Evolutionary conservation across 2,329 filamentous ascomycete genomes (phyloP).

Genomic region (Talaromyces sp.): DNA sequence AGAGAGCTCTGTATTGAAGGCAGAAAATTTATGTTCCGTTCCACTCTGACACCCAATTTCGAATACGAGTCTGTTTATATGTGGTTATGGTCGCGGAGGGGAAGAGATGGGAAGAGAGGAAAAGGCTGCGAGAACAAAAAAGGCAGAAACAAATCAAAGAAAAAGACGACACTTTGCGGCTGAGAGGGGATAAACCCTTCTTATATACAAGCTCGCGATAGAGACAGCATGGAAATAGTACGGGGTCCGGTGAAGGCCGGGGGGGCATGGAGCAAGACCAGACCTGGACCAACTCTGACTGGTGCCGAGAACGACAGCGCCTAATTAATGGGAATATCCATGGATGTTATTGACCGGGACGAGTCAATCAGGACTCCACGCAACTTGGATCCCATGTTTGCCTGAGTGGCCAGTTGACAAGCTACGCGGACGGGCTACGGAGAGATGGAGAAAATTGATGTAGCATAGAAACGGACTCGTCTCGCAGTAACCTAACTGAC

Average conservation of each 20-base stretch:
- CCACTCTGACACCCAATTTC: background rate
- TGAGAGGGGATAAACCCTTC: background rate
- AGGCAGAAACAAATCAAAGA: background rate
- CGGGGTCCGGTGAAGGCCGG: background rate
- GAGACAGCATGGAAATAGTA: background rate
- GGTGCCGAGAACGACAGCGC: background rate
- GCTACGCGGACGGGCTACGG: background rate
- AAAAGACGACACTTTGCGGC: background rate
- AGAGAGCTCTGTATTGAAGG: background rate
- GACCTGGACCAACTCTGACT: background rate
- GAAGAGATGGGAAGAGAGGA: background rate
- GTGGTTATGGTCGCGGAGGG: background rate
- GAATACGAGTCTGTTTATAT: background rate
- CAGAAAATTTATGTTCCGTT: background rate
- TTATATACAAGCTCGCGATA: background rate
- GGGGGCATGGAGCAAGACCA: background rate
- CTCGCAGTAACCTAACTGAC: background rate
- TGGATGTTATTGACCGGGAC: background rate
- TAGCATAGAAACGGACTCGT: background rate
- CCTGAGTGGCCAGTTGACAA: background rate
- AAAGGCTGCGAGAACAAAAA: background rate
- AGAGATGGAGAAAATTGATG: constrained; percentile 3
- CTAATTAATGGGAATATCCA: background rate
- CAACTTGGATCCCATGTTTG: background rate
- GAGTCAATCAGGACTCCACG: background rate